These are phyloP conservation scores for Claviceps lovelessii DNA, from an alignment of 2,329 filamentous ascomycete species.

Conservation along the genomic window DNA sequence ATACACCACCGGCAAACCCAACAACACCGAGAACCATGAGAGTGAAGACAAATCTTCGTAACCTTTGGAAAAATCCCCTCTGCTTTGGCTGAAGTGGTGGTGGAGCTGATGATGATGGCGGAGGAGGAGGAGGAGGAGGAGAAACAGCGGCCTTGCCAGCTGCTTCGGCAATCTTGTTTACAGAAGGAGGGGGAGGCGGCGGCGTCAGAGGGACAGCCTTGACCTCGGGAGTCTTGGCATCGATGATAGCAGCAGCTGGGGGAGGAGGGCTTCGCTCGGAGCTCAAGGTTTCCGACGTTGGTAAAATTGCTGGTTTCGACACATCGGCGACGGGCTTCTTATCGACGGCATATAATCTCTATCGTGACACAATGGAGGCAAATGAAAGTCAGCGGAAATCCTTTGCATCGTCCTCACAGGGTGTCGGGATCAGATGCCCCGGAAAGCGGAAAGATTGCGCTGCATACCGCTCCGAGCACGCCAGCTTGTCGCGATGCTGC, in stretches of 20 bases:
- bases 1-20: conserved; percentile 77
- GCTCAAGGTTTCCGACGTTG: conserved; percentile 37
- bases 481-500: conserved; percentile 20
- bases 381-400: not conserved
- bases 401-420: not conserved
- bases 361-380: not conserved
- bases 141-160: conserved; percentile 10
- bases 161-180: not conserved
- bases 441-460: not conserved
- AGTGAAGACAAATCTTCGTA: conserved; percentile 65
- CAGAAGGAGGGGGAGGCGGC: conserved; percentile 10
- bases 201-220: conserved; percentile 18
- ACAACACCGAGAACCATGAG: conserved; percentile 62
- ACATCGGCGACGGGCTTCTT: conserved; percentile 36
- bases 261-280: conserved; percentile 30
- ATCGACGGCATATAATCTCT: conserved; percentile 45
- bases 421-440: not conserved
- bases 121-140: conserved; percentile 16
- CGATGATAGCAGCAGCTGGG: conserved; percentile 18
- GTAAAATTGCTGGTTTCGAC: conserved; percentile 36
- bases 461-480: conserved; percentile 18
- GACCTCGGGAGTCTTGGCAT: conserved; percentile 9
- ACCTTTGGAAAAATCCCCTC: conserved; percentile 55
- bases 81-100: conserved; percentile 27
- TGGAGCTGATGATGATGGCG: conserved; percentile 6